These are phyloP conservation scores for Mycena chlorophos DNA, from an alignment of 768 basidiomycete species.

Conservation along the genomic window DNA sequence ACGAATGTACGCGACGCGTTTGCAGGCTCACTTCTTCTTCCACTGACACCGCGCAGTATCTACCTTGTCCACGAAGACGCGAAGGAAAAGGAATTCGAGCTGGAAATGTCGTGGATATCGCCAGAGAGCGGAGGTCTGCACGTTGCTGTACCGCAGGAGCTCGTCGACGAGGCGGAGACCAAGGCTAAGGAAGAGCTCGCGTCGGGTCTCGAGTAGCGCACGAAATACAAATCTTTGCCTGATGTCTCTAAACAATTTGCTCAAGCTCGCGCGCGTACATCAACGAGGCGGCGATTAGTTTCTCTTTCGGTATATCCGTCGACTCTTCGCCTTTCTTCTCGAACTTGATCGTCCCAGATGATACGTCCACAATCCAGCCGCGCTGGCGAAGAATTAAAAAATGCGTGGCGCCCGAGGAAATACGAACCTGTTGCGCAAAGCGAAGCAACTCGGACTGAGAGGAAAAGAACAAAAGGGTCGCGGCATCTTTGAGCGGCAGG, in stretches of 20 bases:
- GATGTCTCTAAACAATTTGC: constrained; percentile 77
- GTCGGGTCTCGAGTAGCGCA: constrained; percentile 47
- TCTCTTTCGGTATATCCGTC: constrained; percentile 82
- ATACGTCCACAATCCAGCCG: constrained; percentile 80
- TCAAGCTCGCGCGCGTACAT: constrained; percentile 85
- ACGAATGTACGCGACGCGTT: constrained; percentile 76
- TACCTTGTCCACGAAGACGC: constrained; percentile 97
- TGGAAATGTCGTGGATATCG: constrained; percentile 97
- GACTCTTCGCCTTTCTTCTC: constrained; percentile 79
- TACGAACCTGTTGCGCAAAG: constrained; percentile 75
- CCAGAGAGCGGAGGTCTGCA: constrained; percentile 80
- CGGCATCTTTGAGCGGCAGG: constrained; percentile 86
- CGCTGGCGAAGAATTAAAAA: constrained; percentile 49
- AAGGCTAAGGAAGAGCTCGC: constrained; percentile 87
- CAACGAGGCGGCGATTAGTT: constrained; percentile 75
- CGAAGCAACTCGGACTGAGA: constrained; percentile 73
- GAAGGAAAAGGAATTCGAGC: constrained; percentile 97
- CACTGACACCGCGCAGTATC: constrained; percentile 56
- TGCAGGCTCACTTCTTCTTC: background rate
- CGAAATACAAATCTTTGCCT: constrained; percentile 8
- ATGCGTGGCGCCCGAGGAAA: constrained; percentile 8
- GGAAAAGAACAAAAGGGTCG: constrained; percentile 89
- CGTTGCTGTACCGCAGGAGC: constrained; percentile 79
- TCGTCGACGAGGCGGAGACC: constrained; percentile 81
- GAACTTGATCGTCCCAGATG: constrained; percentile 71